Evolutionary conservation across 345 rosid species (phyloP).

Genomic region (Brassica incana): DNA sequence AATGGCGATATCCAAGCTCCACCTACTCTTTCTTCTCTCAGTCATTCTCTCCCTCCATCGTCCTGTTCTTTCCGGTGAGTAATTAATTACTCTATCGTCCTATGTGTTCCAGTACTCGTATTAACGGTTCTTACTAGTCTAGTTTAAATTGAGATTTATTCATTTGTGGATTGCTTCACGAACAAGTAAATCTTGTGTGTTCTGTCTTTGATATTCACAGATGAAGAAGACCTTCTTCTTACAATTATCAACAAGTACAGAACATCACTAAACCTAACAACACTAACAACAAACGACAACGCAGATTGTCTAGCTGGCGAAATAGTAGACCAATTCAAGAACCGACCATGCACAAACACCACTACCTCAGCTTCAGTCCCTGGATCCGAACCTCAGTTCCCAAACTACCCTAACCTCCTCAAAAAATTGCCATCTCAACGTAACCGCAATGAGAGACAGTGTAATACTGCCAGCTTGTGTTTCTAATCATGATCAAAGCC

Average conservation of each 20-base stretch:
- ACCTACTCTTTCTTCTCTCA: constrained; percentile 22
- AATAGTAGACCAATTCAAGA: background rate
- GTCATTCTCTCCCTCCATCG: constrained; percentile 42
- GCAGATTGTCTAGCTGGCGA: background rate
- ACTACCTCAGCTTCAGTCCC: background rate
- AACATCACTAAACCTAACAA: background rate
- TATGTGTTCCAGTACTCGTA: background rate
- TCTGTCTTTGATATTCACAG: background rate
- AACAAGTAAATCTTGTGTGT: background rate
- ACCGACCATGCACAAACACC: background rate
- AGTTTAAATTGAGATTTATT: background rate
- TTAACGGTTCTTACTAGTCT: background rate
- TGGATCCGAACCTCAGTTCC: background rate
- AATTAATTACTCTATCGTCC: no score
- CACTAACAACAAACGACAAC: background rate
- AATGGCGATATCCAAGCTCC: constrained; percentile 54
- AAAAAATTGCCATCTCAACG: background rate
- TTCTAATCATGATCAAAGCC: background rate
- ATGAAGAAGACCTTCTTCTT: background rate
- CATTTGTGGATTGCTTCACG: background rate
- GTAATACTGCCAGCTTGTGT: background rate
- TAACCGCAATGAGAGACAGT: background rate
- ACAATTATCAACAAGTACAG: background rate
- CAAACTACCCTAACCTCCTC: background rate
- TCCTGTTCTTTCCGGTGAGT: constrained; percentile 28